These are phyloP conservation scores for Aspergillaceae sp. DNA, from an alignment of 2,329 filamentous ascomycete species.

Conservation along the genomic window DNA sequence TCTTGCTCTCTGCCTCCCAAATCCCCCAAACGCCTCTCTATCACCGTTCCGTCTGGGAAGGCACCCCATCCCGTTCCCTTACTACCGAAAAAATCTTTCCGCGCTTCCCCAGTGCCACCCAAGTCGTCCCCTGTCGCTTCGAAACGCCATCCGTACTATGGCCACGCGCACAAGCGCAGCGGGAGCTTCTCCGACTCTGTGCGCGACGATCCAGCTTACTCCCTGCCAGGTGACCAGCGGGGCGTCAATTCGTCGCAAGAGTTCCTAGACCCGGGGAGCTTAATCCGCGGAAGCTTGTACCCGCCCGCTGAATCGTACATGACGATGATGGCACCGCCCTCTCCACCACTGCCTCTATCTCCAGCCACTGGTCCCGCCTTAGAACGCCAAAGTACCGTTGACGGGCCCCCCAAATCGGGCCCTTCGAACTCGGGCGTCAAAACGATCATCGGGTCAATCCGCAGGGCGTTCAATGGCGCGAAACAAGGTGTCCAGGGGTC, in stretches of 20 bases:
- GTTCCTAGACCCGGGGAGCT: constrained; percentile 65
- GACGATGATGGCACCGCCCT: constrained; percentile 51
- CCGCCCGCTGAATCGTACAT: constrained; percentile 77
- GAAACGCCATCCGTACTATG: constrained; percentile 40
- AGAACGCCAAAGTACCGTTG: constrained; percentile 23
- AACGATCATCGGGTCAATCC: constrained; percentile 76
- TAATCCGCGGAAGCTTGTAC: constrained; percentile 78
- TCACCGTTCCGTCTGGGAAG: constrained; percentile 23
- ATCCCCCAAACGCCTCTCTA: constrained; percentile 31
- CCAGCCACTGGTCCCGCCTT: constrained; percentile 12
- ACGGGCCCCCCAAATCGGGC: constrained; percentile 18
- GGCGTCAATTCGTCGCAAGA: constrained; percentile 46
- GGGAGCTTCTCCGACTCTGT: constrained; percentile 81
- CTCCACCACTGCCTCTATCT: constrained; percentile 30
- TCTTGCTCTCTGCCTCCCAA: constrained; percentile 53
- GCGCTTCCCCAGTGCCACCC: constrained; percentile 11
- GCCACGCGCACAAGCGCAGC: constrained; percentile 65
- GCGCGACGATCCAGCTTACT: constrained; percentile 52
- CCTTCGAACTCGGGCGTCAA: constrained; percentile 59
- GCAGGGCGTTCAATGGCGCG: constrained; percentile 63
- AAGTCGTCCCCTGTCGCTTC: constrained; percentile 23
- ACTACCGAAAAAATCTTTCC: background rate
- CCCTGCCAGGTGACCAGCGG: constrained; percentile 38
- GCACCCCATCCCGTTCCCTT: constrained; percentile 37
- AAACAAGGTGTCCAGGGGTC: constrained; percentile 30